Percentiles rank a stretch among this genome's conserved stretches.
Conservation (phyloP, 192 early-diverging fungal genomes). For the Mycoemilia scoparia region DNA sequence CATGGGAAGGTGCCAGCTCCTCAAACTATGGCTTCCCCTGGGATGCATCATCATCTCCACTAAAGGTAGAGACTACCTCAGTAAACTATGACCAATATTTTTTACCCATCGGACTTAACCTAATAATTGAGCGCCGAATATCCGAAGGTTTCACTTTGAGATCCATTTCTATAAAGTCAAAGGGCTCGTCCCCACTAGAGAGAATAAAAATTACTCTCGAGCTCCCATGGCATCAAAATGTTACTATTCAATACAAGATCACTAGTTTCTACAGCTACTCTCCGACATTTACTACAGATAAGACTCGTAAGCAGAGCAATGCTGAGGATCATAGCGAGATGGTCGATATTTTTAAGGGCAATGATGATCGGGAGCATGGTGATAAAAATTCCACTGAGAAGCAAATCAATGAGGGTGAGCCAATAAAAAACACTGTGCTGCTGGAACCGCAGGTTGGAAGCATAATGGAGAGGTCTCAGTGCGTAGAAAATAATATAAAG, state of each 20-base stretch:
- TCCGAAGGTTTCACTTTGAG: conserved; percentile 52
- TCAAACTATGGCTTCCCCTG: conserved; percentile 43
- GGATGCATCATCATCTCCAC: conserved; percentile 39
- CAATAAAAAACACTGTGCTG: not conserved
- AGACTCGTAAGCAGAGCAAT: not conserved
- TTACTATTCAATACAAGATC: conserved; percentile 56
- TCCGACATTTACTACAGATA: conserved; percentile 8
- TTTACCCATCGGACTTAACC: conserved; percentile 35
- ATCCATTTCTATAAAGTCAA: conserved; percentile 29
- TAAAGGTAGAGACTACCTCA: conserved; percentile 37
- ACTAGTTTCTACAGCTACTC: no score
- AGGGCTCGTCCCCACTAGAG: conserved; percentile 17
- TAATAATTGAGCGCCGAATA: conserved; percentile 43
- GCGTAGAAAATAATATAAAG: no score
- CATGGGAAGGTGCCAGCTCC: conserved; percentile 8
- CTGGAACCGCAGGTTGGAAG: no score
- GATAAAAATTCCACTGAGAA: not conserved
- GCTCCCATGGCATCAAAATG: conserved; percentile 53
- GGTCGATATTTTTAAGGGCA: not conserved
- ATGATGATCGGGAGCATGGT: not conserved
- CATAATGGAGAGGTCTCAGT: no score
- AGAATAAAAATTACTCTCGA: conserved; percentile 44
- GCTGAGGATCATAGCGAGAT: conserved; percentile 1
- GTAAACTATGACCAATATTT: conserved; percentile 45
- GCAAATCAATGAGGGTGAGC: not conserved